Base-by-base conservation (phyloP, 805 yeast species). In the Trichomonascus vanleenenianus region DNA sequence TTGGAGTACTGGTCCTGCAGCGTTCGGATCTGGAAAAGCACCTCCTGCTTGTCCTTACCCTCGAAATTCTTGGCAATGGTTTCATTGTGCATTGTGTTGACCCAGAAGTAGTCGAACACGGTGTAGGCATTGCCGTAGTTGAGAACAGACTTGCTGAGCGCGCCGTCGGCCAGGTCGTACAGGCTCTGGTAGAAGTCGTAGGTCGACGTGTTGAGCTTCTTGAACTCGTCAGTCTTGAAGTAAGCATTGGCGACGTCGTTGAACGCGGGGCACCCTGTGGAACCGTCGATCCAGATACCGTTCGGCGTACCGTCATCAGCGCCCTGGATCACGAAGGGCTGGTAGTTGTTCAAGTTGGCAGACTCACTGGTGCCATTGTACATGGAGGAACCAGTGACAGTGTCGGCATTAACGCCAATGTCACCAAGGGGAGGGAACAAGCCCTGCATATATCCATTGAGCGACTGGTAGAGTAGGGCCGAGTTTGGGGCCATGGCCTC, bases 371-470 rank as follows among this genome's bases (percentile, higher is more conserved):
- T 52, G 18, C 76, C 76, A 50, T 73, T 71, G n/a, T 73, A 58
- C 45, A 70, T 52, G 19, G 50, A 33, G 32, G 56, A 40, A 8
- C 58, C 61, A n/a, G 39, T 47, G 18, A 56, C 56, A 8, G 49
- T 40, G 6, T 39, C 42, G 14, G 59, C 53, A 9, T 40, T 47
- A 25, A 51, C 62, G 15, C 50, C 51, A 20, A 57, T 57, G 39
- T 56, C 56, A 40, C 59, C 55, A 22, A 62, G 61, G 19, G 75
- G 72, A 12, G 77, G 77, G 50, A 68, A 73, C 32, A 73, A 54
- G 30, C 76, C 77, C 55, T 73, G 77, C 36, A 71, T 51, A 58
- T 71, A 73, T 2, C 75, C 63, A 46, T 62, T 46, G 47, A 70
- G 74, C 16, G 74, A 65, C 56, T 64, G 64, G 33, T 62, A 59